Conservation (phyloP, 2,329 filamentous ascomycete species). For the Fusarium dlaminii region DNA sequence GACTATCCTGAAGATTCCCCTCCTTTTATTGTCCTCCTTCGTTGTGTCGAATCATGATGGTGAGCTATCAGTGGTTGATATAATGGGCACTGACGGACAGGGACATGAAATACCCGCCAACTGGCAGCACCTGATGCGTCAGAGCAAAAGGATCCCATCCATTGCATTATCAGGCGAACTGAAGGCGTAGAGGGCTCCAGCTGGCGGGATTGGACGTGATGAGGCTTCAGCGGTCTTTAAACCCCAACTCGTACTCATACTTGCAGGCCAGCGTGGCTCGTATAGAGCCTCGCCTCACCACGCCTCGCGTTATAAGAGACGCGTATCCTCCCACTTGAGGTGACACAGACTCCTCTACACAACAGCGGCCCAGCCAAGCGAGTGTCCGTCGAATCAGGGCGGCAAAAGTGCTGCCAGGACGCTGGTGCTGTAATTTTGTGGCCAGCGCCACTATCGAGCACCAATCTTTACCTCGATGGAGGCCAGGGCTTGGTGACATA, state of each 20-base stretch:
- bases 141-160: not conserved
- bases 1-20: not conserved
- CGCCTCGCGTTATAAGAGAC: conserved; percentile 16
- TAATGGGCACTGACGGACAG: conserved; percentile 24
- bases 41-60: not conserved
- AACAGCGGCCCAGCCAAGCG: conserved; percentile 20
- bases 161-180: not conserved
- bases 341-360: conserved; percentile 22
- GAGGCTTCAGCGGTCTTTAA: not conserved
- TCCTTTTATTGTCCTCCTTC: not conserved
- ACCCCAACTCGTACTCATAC: not conserved
- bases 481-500: not conserved
- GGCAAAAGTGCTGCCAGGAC: conserved; percentile 1
- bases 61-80: not conserved
- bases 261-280: not conserved
- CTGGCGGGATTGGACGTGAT: not conserved
- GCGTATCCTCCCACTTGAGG: conserved; percentile 27
- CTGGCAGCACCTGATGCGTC: conserved; percentile 13
- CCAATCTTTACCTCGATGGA: not conserved
- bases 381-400: conserved; percentile 27
- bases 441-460: conserved; percentile 12
- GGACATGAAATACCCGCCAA: conserved; percentile 17
- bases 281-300: conserved; percentile 1
- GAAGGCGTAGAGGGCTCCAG: not conserved
- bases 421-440: conserved; percentile 11